Evolutionary conservation across 2,329 filamentous ascomycete species (phyloP), one percentile per base, ranked within the genome.

Genomic region (Didymella pomorum): DNA sequence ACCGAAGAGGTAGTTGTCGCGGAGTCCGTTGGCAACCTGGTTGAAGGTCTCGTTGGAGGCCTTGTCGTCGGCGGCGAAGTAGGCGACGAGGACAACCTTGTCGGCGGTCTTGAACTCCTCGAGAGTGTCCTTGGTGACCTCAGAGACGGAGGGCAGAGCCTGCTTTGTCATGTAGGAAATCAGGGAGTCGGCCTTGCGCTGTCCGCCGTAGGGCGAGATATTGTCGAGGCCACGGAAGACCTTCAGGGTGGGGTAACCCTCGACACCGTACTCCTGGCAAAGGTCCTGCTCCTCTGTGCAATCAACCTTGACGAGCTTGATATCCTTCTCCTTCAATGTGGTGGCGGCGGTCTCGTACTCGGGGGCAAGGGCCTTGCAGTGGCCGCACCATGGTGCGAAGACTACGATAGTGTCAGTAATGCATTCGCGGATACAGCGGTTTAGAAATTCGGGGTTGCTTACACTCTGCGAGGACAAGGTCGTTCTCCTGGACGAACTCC

Each of bases 231-330:
- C 94, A 73, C 94, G 92, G 93, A 99, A 99, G 81, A 99, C 87
- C 89, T 98, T 99, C 77, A 99, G 87, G 68, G 95, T 99, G 63
- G 95, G 95, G 86, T 99, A 99, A 67, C 95, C 95, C 84, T 98
- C 93, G 42, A 99, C 93, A 63, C 92, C 93, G 73, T 91, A 91
- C 71, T 87, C 83, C 80, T 93, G 87, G 87, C 95, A 99, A 68
- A 99, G 89, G 31, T 96, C 92, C 64, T 88, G 83, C 84, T 99
- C 92, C 78, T 91, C 93, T 75, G 94, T 98, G 86, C 95, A 98
- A 84, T 97, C 94, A 71, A 96, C 81, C 87, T 96, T 95, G 80
- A 85, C 90, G 56, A 96, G 84, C 75, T 86, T 86, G 80, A 95
- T 94, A 78, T 90, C 85, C 87, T 94, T 95, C 81, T 92, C 90